Conservation (phyloP, 768 basidiomycete genomes). For the Lactifluus rugatus region DNA sequence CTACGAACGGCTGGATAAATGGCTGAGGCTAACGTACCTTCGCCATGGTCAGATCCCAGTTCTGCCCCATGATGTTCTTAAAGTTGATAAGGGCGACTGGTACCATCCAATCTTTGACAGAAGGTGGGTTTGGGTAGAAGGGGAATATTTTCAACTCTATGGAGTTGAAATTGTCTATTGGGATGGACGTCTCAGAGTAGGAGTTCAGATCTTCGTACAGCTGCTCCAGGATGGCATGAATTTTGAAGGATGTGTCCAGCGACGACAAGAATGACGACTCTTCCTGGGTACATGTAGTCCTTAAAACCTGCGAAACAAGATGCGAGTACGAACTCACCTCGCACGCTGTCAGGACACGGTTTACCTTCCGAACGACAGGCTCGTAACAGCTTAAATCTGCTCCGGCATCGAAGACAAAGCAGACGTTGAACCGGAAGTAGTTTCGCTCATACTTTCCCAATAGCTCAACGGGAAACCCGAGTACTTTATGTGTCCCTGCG, state of each 20-base stretch:
- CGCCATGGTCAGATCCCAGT: conserved; percentile 93
- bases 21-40: conserved; percentile 41
- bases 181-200: conserved; percentile 91
- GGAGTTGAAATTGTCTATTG: conserved; percentile 85
- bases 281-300: conserved; percentile 38
- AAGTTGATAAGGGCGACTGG: conserved; percentile 85
- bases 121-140: conserved; percentile 89
- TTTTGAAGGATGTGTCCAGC: conserved; percentile 50
- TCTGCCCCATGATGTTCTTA: conserved; percentile 69
- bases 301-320: not conserved
- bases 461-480: conserved; percentile 84
- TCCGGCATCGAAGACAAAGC: conserved; percentile 88
- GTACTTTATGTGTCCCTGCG: conserved; percentile 71
- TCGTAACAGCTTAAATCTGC: conserved; percentile 95
- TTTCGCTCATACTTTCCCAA: conserved; percentile 68
- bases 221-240: conserved; percentile 85
- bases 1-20: not conserved
- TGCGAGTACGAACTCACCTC: conserved; percentile 52
- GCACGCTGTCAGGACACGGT: conserved; percentile 76
- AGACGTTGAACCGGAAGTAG: conserved; percentile 89
- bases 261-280: conserved; percentile 85
- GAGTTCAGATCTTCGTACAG: conserved; percentile 96
- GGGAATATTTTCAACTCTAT: conserved; percentile 95
- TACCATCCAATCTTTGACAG: conserved; percentile 91
- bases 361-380: conserved; percentile 89